Evolutionary conservation across 2,329 filamentous ascomycete genomes (phyloP), one percentile per base, ranked within the genome.

Genomic region (Fusarium metavorans): DNA sequence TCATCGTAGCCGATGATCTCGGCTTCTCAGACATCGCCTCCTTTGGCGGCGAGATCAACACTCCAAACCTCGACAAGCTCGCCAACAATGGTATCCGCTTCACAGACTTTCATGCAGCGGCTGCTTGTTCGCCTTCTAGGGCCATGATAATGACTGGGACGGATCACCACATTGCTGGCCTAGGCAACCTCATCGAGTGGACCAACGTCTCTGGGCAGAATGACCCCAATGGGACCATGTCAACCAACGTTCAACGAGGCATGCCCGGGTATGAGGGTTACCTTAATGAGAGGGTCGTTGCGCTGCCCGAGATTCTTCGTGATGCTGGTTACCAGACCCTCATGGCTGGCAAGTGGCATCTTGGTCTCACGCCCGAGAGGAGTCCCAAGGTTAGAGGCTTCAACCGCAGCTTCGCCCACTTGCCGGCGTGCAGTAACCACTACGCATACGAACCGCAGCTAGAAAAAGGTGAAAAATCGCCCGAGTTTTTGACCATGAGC

Each of bases 111-210:
- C 90, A 92, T 76, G 88, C 89, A 2, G 90, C 90, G 0, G 88
- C 90, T 5, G 89, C 90, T 59, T 92, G 89, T 78, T 91, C 89
- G 62, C 90, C 90, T 2, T 90, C 88, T 4, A 84, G 90, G 56
- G 88, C 90, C 59, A 92, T 92, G 90, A 87, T 92, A 75, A 88
- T 92, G 85, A 91, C 89, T 0, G 90, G 90, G 5, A 92, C 90
- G 1, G 69, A 71, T 54, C 64, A 67, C 11, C 73, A 75, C 61
- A 66, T 75, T 13, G 66, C 66, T 23, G 71, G 73, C 5, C 61
- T 74, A 30, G 73, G 71, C 11, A 70, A 64, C 68, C 80, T 91
- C 67, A 86, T 88, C 69, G 88, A 91, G 81, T 91, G 59, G 64
- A 73, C 67, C 45, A 66, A 71, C 56, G 25, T 69, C 6, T 67